phyloP scores from a whole-genome alignment of 1,284 basidiomycete genomes.

The Leucoagaricus sp. region DNA sequence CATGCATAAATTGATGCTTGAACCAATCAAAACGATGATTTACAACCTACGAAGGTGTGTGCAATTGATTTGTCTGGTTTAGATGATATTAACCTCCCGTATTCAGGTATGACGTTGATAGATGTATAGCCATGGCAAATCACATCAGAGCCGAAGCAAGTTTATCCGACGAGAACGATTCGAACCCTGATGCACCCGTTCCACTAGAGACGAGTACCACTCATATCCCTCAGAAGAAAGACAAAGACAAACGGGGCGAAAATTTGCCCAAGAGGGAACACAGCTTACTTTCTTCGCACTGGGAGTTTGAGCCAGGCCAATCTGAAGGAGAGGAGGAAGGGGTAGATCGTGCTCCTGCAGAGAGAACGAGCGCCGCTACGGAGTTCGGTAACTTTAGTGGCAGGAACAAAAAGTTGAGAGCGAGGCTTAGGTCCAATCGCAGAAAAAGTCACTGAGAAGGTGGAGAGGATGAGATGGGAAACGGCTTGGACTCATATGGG shows the following conservation, averaged over 20 bases:
- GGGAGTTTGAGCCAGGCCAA: neutral
- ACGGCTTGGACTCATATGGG: neutral
- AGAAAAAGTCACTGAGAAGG: constrained; percentile 1
- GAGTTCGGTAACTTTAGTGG: neutral
- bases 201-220: neutral
- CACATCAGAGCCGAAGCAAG: constrained; percentile 12
- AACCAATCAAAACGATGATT: constrained; percentile 66
- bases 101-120: constrained; percentile 56
- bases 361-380: too few relatives aligned
- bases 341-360: neutral
- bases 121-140: constrained; percentile 57
- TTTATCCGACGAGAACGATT: neutral
- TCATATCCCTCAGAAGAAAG: neutral
- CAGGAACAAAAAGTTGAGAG: constrained; percentile 4
- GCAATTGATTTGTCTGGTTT: neutral
- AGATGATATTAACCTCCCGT: neutral
- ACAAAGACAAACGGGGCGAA: neutral
- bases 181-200: constrained; percentile 9
- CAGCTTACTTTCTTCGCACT: neutral
- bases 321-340: neutral
- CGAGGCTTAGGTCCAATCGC: neutral
- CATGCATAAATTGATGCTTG: constrained; percentile 67
- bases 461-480: constrained; percentile 8
- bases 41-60: constrained; percentile 54
- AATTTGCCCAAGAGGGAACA: neutral